Evolutionary conservation across 495 filamentous ascomycete genomes (phyloP).

Genomic region (Staphylotrichum longicolle): DNA sequence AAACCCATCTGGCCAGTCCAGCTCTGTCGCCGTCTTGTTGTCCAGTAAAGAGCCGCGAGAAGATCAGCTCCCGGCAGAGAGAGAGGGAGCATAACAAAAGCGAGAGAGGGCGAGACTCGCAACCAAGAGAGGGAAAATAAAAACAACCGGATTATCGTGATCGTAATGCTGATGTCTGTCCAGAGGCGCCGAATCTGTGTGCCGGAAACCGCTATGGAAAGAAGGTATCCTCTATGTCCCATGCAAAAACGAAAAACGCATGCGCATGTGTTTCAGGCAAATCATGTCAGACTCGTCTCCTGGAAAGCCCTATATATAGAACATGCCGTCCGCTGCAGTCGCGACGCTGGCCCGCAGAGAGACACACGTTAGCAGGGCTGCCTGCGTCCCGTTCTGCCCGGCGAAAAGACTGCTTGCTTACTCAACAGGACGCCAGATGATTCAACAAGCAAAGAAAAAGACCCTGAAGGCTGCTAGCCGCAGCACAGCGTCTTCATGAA

Average conservation of each 20-base stretch:
- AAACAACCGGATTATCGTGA: constrained; percentile 27
- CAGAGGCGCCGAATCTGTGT: constrained; percentile 26
- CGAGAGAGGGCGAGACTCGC: constrained; percentile 5
- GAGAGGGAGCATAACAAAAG: constrained; percentile 9
- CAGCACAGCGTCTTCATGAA: constrained; percentile 82
- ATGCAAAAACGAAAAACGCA: constrained; percentile 33
- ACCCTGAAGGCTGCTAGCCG: constrained; percentile 51
- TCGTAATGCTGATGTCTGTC: constrained; percentile 32
- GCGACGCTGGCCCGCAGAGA: not conserved
- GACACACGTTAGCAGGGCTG: constrained; percentile 9
- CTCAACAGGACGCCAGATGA: constrained; percentile 23
- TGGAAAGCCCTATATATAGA: constrained; percentile 28
- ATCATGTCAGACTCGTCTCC: constrained; percentile 32
- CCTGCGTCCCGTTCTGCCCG: not conserved
- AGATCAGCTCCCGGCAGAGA: constrained; percentile 22
- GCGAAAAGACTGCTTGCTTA: constrained; percentile 11
- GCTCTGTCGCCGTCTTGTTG: constrained; percentile 7
- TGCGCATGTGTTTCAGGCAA: constrained; percentile 27
- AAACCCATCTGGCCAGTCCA: not conserved
- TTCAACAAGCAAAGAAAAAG: constrained; percentile 7
- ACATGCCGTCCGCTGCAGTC: constrained; percentile 18
- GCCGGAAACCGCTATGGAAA: constrained; percentile 31
- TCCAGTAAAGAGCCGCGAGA: constrained; percentile 11
- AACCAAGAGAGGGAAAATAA: constrained; percentile 8
- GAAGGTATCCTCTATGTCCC: constrained; percentile 37